phyloP scores from a whole-genome alignment of 805 yeast species.

The Tetrapisispora taiwanensis region DNA sequence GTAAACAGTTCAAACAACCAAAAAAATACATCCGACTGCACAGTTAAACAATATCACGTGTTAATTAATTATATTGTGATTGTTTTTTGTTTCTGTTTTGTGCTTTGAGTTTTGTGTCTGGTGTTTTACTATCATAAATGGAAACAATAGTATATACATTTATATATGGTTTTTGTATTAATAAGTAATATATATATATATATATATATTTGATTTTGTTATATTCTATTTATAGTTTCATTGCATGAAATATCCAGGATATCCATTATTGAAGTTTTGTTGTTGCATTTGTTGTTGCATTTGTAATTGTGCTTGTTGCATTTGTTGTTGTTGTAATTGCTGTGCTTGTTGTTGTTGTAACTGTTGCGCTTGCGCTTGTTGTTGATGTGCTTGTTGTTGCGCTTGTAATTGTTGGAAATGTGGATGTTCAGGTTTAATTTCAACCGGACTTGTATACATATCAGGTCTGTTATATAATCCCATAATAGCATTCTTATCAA shows the following conservation, averaged over 20 bases:
- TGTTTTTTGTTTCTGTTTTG: too few species aligned
- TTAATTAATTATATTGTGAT: too few species aligned
- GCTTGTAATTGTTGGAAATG: constrained; percentile 19
- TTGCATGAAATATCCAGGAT: constrained; percentile 9
- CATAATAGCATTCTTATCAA: constrained; percentile 18
- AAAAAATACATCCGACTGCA: too few species aligned
- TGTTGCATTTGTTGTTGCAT: constrained; percentile 9
- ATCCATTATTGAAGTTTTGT: constrained; percentile 5
- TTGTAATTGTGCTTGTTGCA: constrained; percentile 6
- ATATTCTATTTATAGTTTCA: too few species aligned
- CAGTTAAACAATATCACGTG: too few species aligned
- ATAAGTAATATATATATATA: too few species aligned
- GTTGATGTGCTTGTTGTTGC: constrained; percentile 7
- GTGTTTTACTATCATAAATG: too few species aligned
- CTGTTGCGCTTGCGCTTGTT: constrained; percentile 8
- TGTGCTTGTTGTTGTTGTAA: constrained; percentile 14
- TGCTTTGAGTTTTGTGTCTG: too few species aligned
- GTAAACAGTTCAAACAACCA: too few species aligned
- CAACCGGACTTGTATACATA: constrained; percentile 23
- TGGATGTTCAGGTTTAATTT: constrained; percentile 21
- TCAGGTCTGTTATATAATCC: constrained; percentile 24
- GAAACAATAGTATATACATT: too few species aligned
- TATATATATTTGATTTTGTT: too few species aligned
- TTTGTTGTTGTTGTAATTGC: constrained; percentile 11
- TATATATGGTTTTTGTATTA: too few species aligned